These are phyloP conservation scores for Persicaria maculosa DNA, from an alignment of 148 eudicot genomes.

Conservation along the genomic window DNA sequence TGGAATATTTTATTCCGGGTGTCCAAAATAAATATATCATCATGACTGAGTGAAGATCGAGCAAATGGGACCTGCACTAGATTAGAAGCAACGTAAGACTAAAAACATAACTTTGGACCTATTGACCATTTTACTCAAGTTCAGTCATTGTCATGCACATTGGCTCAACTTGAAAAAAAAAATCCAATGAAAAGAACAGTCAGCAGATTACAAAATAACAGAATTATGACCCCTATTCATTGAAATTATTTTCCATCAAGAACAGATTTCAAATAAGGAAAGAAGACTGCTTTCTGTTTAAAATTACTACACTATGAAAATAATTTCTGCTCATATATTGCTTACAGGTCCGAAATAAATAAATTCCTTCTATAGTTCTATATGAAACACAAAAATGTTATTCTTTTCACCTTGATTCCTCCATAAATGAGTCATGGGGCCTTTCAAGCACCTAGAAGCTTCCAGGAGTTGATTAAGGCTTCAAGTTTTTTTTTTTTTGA, in stretches of 20 bases:
- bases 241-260: not conserved
- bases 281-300: not conserved
- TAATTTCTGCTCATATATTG: not conserved
- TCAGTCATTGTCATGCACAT: not conserved
- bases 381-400: not conserved
- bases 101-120: not conserved
- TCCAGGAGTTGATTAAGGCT: no score
- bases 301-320: not conserved
- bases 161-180: not conserved
- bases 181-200: not conserved
- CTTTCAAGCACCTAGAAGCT: no score
- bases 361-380: not conserved
- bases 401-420: not conserved
- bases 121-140: not conserved
- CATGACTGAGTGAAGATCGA: slow-evolving; percentile 90
- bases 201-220: not conserved
- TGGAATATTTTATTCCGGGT: slow-evolving; percentile 81
- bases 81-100: slow-evolving; percentile 1
- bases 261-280: not conserved
- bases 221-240: not conserved
- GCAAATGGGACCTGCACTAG: slow-evolving; percentile 73
- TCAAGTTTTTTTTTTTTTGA: no score
- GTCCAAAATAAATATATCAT: slow-evolving; percentile 89
- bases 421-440: no score
- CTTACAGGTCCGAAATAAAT: not conserved